Percentiles rank a stretch among this genome's conserved stretches.
Evolutionary conservation across 2,329 filamentous ascomycete genomes (phyloP).

Genomic region (Cladosporium sp.): DNA sequence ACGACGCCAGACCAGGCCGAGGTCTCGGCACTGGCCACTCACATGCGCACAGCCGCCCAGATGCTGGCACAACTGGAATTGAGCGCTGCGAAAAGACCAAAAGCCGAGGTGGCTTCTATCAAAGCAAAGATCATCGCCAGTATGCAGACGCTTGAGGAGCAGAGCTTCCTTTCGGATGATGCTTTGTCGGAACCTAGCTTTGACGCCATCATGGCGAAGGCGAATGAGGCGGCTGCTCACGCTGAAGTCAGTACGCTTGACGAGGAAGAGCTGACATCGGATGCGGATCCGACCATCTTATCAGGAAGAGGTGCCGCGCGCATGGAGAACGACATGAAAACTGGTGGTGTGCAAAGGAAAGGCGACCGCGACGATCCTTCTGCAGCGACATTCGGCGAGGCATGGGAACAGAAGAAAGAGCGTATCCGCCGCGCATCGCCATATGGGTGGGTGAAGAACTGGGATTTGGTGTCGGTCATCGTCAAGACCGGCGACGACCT

Average conservation of each 20-base stretch:
- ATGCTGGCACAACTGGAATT: constrained; percentile 82
- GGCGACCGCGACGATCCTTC: constrained; percentile 82
- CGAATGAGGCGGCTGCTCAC: constrained; percentile 51
- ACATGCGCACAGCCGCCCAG: constrained; percentile 82
- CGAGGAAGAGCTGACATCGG: constrained; percentile 39
- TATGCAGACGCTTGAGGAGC: constrained; percentile 83
- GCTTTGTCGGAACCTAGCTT: constrained; percentile 66
- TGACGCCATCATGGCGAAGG: constrained; percentile 75
- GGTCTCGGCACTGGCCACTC: constrained; percentile 76
- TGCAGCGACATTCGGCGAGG: constrained; percentile 81
- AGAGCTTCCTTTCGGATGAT: constrained; percentile 75
- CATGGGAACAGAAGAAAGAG: constrained; percentile 80
- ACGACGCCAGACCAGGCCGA: constrained; percentile 68
- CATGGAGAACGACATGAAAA: constrained; percentile 89
- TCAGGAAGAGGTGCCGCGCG: constrained; percentile 71
- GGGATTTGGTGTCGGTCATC: constrained; percentile 82
- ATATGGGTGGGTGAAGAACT: constrained; percentile 86
- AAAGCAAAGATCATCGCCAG: constrained; percentile 83
- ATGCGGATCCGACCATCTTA: constrained; percentile 49
- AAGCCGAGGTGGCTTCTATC: constrained; percentile 76
- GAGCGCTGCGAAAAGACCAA: constrained; percentile 74
- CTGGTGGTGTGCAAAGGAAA: constrained; percentile 73
- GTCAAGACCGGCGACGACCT: constrained; percentile 82
- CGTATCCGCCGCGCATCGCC: constrained; percentile 78
- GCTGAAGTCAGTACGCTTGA: constrained; percentile 52